Evolutionary conservation across 2,329 filamentous ascomycete genomes (phyloP).

Genomic region (Colletotrichum destructivum): DNA sequence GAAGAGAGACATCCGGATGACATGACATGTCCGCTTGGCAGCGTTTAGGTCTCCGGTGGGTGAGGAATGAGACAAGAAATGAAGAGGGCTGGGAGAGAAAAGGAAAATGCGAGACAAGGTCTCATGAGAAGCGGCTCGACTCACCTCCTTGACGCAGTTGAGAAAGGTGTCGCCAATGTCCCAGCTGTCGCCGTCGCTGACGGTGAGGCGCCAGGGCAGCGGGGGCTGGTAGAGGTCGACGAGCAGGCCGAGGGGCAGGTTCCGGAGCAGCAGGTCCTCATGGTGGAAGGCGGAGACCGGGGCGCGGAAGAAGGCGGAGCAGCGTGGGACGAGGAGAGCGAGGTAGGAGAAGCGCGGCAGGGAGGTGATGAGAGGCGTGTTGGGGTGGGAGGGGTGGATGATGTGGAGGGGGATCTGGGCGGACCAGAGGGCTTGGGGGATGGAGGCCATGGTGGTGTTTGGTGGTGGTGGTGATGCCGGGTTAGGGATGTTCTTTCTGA

Average conservation of each 20-base stretch:
- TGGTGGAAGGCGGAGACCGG: slow-evolving; percentile 73
- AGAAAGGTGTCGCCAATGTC: slow-evolving; percentile 75
- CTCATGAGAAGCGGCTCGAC: slow-evolving; percentile 40
- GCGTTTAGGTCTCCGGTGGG: neutral
- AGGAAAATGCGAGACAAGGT: neutral
- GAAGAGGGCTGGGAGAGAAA: neutral
- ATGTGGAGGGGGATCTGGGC: slow-evolving; percentile 69
- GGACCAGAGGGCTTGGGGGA: slow-evolving; percentile 68
- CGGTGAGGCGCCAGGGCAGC: slow-evolving; percentile 69
- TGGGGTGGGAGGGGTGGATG: slow-evolving; percentile 63
- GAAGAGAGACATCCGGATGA: neutral
- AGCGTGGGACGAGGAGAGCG: slow-evolving; percentile 69
- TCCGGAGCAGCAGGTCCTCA: slow-evolving; percentile 67
- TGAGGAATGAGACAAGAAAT: neutral
- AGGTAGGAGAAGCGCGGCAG: slow-evolving; percentile 74
- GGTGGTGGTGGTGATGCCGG: too few relatives aligned
- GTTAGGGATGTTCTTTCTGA: too few relatives aligned
- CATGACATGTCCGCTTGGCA: neutral
- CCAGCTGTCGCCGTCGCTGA: slow-evolving; percentile 70
- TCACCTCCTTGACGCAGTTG: slow-evolving; percentile 75
- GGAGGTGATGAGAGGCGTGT: slow-evolving; percentile 66
- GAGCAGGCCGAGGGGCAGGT: slow-evolving; percentile 68
- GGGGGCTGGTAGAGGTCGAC: slow-evolving; percentile 70
- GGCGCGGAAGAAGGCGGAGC: slow-evolving; percentile 66
- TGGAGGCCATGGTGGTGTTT: slow-evolving; percentile 41